Conservation (phyloP, 2,329 filamentous ascomycete genomes). For the Stagonosporopsis cucurbitacearum region DNA sequence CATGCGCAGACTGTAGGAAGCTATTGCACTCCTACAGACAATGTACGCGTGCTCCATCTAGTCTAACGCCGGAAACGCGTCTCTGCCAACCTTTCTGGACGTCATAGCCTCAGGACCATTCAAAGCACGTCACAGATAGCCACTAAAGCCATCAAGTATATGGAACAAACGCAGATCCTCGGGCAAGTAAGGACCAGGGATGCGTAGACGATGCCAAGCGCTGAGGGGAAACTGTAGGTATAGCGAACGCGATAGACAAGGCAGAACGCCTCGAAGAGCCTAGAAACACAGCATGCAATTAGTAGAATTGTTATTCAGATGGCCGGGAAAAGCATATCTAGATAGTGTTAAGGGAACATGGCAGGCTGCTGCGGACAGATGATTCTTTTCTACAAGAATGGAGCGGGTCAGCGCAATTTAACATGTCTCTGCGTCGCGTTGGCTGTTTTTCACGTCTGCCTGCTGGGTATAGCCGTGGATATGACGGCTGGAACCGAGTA, state of each 20-base stretch:
- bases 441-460: neutral
- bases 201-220: neutral
- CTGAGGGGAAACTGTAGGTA: neutral
- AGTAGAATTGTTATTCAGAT: too few relatives aligned
- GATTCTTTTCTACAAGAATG: too few relatives aligned
- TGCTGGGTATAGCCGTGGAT: neutral
- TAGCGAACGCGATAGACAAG: too few relatives aligned
- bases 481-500: neutral
- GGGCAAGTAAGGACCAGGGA: constrained; percentile 22
- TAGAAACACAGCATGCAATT: too few relatives aligned
- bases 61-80: constrained; percentile 4
- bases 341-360: too few relatives aligned
- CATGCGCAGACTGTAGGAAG: too few relatives aligned
- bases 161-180: constrained; percentile 32
- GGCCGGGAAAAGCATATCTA: too few relatives aligned
- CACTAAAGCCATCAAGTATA: constrained; percentile 24
- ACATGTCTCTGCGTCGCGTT: neutral
- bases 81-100: neutral
- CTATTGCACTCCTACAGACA: too few relatives aligned
- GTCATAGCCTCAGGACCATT: constrained; percentile 51
- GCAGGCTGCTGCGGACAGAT: too few relatives aligned
- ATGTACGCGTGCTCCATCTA: too few relatives aligned
- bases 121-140: constrained; percentile 56
- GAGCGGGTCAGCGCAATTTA: too few relatives aligned
- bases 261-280: too few relatives aligned